Percentiles rank a stretch among this genome's conserved stretches.
Evolutionary conservation across 208 protist genomes (phyloP).

Genomic region (Trichomonas tenax): DNA sequence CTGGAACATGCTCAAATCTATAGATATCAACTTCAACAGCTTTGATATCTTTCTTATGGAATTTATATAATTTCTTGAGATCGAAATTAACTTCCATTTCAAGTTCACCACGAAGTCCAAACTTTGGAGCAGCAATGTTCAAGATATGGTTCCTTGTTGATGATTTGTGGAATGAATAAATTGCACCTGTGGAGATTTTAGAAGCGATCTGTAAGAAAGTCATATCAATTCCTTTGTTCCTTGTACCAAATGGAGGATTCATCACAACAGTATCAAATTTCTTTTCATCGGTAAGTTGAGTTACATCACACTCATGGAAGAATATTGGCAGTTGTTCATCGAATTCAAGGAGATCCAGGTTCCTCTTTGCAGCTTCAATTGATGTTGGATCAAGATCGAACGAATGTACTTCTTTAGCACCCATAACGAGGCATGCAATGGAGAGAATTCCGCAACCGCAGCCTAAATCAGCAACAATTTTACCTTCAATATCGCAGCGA

Average conservation of each 20-base stretch:
- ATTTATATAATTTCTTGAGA: constrained; percentile 22
- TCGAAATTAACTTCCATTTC: constrained; percentile 27
- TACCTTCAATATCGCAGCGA: constrained; percentile 24
- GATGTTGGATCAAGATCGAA: constrained; percentile 16
- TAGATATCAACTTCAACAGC: constrained; percentile 28
- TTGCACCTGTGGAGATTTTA: neutral
- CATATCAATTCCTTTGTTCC: constrained; percentile 25
- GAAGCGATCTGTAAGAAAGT: constrained; percentile 20
- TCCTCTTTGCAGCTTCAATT: constrained; percentile 21
- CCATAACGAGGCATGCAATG: neutral
- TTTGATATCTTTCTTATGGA: constrained; percentile 28
- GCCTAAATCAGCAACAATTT: constrained; percentile 24
- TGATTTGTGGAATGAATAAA: constrained; percentile 34
- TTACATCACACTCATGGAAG: constrained; percentile 22
- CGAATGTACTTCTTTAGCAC: neutral
- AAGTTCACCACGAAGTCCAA: neutral
- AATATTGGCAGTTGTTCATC: neutral
- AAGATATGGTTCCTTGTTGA: constrained; percentile 24
- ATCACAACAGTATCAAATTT: constrained; percentile 26
- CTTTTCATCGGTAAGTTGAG: neutral
- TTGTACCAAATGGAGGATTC: constrained; percentile 33
- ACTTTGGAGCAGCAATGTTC: constrained; percentile 5
- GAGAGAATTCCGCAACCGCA: constrained; percentile 26
- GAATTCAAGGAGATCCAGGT: constrained; percentile 19
- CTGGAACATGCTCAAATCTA: neutral